Evolutionary conservation across 352 stramenopile species (phyloP), one percentile per base, ranked within the genome.

Genomic region (Pythium pyrilobum): DNA sequence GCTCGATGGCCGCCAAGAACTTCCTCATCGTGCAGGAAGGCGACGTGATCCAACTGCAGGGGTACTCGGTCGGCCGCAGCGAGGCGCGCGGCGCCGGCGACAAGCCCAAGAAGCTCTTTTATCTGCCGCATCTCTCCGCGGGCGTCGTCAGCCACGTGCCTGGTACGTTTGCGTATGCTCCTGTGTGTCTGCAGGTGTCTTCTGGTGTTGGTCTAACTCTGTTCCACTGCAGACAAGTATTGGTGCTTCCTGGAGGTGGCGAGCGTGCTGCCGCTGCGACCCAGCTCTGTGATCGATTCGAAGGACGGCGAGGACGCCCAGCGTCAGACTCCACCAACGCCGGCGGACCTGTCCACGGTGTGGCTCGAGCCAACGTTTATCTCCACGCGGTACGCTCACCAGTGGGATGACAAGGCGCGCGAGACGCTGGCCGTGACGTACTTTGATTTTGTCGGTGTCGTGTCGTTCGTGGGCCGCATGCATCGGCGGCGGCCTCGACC

Each of bases 361-460:
- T 86, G 76, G 76, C 52, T 82, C 10, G 59, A 78, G 16, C 77
- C 71, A 36, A 65, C 31, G 25, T 83, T 86, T 31, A 56, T 72
- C 4, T 81, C 38, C 8, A 73, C 56, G 4, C 58, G 70, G 18
- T 58, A 76, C 16, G 64, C 62, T 5, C 56, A 67, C 6, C 57
- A 70, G 15, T 75, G 58, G 58, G 39, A 55, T 6, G 3, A 53
- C 4, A 21, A 24, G 3, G 28, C 21, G 13, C 10, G 20, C 2
- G 38, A 62, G 1, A 50, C 57, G 3, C n/a, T 47, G 0, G 50
- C 68, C 3, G 41, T 27, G 0, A 68, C 72, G 34, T 77, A 73
- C 42, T 89, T 89, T 23, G 79, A 89, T 44, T 81, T 85, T 32
- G 73, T 87, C 13, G 79, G 79, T 2, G 69, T 89, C 0, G 43